Base-by-base conservation (phyloP, 441 rosid species). In the Corymbia calophylla region DNA sequence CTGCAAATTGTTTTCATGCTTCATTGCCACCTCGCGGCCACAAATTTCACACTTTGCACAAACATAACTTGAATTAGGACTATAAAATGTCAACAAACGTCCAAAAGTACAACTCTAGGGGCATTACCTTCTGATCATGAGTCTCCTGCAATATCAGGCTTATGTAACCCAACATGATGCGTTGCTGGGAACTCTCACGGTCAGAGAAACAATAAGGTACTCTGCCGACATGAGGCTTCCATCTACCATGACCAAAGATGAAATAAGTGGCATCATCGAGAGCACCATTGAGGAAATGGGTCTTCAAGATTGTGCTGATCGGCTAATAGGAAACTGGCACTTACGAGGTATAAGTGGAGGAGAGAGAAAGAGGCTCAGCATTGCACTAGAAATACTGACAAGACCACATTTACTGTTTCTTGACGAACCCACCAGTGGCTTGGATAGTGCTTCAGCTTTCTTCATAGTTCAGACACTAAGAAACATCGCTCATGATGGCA, bases 391-490 rank as follows among this genome's bases (percentile, higher is more conserved):
- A 93, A 96, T 97, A 86, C 94, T 98, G 88, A 97, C 98, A 1
- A 92, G 91, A 88, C 99, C 99, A 1, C 92, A 87, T 14, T 86
- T 97, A 21, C 70, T 98, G 94, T 98, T 98, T 91, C 99, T 98
- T 14, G 99, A 98, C 73, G 99, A 98, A 90, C 99, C 99, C 23
- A 97, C 98, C 4, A 98, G 98, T 32, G 99, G 99, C 87, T 96
- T 97, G 58, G 99, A 98, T 87, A 98, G 99, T 93, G 99, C 99
- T 91, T 95, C 99, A 0, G 98, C 99, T 54, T 98, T 98, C 95
- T 97, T 95, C 55, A 97, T 98, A 73, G 93, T 93, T 88, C 98
- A 97, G 91, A 91, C 99, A 19, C 97, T 97, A 31, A 91, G 98
- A 88, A 97, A 95, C 90, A 95, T 96, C 13, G 97, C 98, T 39